Base-by-base conservation (phyloP, 768 basidiomycete species). In the Suillus variegatus region DNA sequence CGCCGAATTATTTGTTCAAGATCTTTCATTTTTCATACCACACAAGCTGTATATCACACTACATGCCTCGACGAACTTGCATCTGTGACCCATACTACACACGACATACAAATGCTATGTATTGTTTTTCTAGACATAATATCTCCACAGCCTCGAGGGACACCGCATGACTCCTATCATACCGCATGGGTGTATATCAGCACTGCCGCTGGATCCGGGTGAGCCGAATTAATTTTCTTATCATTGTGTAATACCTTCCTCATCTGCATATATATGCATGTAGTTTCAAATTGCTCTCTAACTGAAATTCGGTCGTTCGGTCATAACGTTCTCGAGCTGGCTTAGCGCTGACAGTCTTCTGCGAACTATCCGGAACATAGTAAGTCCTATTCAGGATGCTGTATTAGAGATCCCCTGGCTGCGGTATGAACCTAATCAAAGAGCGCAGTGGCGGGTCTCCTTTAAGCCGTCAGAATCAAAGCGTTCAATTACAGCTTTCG, bases 41-140 rank as follows among this genome's bases (percentile, higher is more conserved):
- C 18, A 60, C 58, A 60, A 60, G 25, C 18, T 60, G 58, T 60
- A 60, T 28, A 32, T 36, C 54, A 38, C 28, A 22, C 28, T 43
- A 22, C 28, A 60, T 41, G 57, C 40, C 56, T 43, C 57, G 32
- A 43, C 18, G 25, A 43, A 60, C 41, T 20, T 20, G 54, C 58
- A 60, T 60, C 18, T 41, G 40, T 60, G 28, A 32, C 32, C 18
- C 58, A 43, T 60, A 60, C 25, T 60, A 60, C 40, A 60, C 40
- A 41, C 57, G 0, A 18, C 40, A 25, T 28, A 28, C 57, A 60
- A 60, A 60, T 60, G 40, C 57, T 41, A 60, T 60, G 57, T 60
- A 60, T 41, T 60, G 16, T 60, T 60, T 41, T 41, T 54, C 40
- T 41, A 36, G 40, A 41, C 40, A 38, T 38, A 32, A 25, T 1